These are phyloP conservation scores for Pelargonium nanum DNA, from an alignment of 345 rosid genomes.

Conservation along the genomic window DNA sequence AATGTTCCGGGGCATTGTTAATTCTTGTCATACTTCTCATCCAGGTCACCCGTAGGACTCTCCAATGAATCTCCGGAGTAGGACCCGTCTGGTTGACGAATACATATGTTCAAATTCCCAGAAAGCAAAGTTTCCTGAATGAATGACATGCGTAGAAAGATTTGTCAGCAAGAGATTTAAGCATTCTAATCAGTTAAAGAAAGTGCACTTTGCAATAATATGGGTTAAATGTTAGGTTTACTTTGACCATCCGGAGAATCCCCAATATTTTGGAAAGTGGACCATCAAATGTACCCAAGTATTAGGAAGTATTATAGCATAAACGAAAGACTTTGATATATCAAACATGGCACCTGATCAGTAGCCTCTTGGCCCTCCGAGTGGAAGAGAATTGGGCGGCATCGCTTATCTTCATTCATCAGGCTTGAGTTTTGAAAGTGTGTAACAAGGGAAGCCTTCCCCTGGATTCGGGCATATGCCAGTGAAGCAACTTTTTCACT, in stretches of 20 bases:
- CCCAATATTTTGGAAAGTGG: background rate
- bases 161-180: too few species aligned
- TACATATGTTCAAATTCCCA: constrained; percentile 53
- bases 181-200: too few species aligned
- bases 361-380: constrained; percentile 48
- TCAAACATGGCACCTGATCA: constrained; percentile 45
- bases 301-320: background rate
- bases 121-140: constrained; percentile 54
- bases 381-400: constrained; percentile 72
- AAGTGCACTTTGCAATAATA: too few species aligned
- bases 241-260: too few species aligned
- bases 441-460: constrained; percentile 76
- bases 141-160: constrained; percentile 8
- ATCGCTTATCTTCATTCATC: constrained; percentile 76
- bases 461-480: constrained; percentile 94
- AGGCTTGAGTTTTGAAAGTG: constrained; percentile 85
- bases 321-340: background rate
- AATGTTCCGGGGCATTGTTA: constrained; percentile 21
- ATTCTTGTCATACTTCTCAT: constrained; percentile 27
- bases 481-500: constrained; percentile 89
- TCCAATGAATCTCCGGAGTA: constrained; percentile 51
- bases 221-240: too few species aligned
- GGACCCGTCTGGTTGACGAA: constrained; percentile 73
- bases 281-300: background rate
- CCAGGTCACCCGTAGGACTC: constrained; percentile 33